Evolutionary conservation across 495 filamentous ascomycete species (phyloP).

Genomic region (Talaromyces borbonicus): DNA sequence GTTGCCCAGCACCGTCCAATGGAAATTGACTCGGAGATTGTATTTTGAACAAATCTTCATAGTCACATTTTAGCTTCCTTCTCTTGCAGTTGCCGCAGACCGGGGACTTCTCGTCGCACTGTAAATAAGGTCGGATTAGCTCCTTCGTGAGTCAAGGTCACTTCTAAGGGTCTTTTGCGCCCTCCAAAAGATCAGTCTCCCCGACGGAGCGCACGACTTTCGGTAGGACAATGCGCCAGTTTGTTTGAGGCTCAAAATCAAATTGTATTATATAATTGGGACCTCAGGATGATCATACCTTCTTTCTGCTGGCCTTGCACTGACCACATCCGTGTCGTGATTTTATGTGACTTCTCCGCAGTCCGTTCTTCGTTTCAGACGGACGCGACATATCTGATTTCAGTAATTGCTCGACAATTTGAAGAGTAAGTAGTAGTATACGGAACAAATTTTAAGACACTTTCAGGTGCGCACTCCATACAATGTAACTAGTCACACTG

Average conservation of each 20-base stretch:
- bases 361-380: conserved; percentile 1
- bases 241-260: too few species aligned
- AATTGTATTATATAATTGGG: too few species aligned
- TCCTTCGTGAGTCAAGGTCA: not conserved
- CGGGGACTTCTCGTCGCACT: conserved; percentile 5
- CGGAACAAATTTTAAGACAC: too few species aligned
- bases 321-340: conserved; percentile 5
- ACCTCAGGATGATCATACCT: not conserved
- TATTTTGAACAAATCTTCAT: conserved; percentile 1
- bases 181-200: too few species aligned
- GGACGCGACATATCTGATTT: too few species aligned
- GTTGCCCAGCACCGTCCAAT: not conserved
- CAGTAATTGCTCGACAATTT: not conserved
- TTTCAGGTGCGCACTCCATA: too few species aligned
- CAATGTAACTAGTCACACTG: too few species aligned
- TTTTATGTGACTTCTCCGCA: conserved; percentile 4
- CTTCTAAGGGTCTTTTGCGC: too few species aligned
- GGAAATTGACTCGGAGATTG: not conserved
- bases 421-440: too few species aligned
- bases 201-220: too few species aligned
- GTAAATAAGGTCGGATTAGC: not conserved
- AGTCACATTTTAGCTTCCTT: conserved; percentile 7
- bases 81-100: conserved; percentile 5
- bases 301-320: conserved; percentile 3
- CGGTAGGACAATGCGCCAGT: too few species aligned